Evolutionary conservation across 768 basidiomycete genomes (phyloP).

Genomic region (Lentinula detonsa): DNA sequence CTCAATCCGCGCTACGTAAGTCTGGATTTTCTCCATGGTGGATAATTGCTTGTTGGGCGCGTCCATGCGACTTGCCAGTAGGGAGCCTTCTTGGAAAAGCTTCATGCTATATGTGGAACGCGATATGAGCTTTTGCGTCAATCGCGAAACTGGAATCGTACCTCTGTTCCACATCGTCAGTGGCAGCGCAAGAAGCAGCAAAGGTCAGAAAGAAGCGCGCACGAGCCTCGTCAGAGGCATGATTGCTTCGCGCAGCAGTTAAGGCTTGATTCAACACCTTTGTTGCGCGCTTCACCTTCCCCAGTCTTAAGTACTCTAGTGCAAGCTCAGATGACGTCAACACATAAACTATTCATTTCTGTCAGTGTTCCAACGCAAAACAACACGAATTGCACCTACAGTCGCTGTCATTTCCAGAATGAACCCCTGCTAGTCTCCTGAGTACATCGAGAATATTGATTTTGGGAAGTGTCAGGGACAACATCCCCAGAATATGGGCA

Average conservation of each 20-base stretch:
- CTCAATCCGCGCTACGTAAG: conserved; percentile 55
- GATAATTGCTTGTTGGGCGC: conserved; percentile 40
- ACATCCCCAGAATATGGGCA: conserved; percentile 58
- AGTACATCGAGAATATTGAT: conserved; percentile 63
- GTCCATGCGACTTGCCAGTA: conserved; percentile 32
- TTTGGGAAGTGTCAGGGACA: conserved; percentile 61
- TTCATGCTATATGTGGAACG: conserved; percentile 28
- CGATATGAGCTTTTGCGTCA: not conserved
- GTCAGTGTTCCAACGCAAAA: not conserved
- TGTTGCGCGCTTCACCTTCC: conserved; percentile 63
- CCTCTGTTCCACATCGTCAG: conserved; percentile 60
- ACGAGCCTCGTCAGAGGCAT: conserved; percentile 45
- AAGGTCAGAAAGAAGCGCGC: conserved; percentile 56
- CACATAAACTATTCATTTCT: conserved; percentile 46
- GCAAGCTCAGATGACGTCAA: conserved; percentile 66
- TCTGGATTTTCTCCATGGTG: conserved; percentile 51
- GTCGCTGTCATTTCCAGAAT: conserved; percentile 34
- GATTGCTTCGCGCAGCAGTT: conserved; percentile 33
- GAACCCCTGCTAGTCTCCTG: conserved; percentile 51
- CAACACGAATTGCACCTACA: conserved; percentile 28
- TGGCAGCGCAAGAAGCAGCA: conserved; percentile 56
- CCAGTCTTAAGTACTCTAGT: conserved; percentile 73
- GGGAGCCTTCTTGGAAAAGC: conserved; percentile 57
- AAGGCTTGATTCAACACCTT: conserved; percentile 58
- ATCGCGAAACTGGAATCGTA: conserved; percentile 15